phyloP scores from a whole-genome alignment of 2,329 filamentous ascomycete genomes.

The Xylariales sp. region DNA sequence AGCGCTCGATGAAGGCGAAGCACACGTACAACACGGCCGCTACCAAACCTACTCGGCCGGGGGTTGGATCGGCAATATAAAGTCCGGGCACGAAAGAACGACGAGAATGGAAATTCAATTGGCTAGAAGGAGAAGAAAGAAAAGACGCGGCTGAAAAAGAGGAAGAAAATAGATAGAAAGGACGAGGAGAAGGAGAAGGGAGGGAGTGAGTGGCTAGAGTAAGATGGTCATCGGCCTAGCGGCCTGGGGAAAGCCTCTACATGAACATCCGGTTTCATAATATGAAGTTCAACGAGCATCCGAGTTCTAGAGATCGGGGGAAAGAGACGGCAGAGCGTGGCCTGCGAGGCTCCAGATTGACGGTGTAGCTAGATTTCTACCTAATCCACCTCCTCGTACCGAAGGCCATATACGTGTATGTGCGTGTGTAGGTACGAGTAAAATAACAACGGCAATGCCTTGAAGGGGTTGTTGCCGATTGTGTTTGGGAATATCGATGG shows the following conservation, averaged over 20 bases:
- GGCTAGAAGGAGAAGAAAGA: constrained; percentile 24
- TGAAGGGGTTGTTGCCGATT: constrained; percentile 25
- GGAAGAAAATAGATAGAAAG: background rate
- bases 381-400: no score
- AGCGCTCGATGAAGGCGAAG: constrained; percentile 16
- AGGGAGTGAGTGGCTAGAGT: constrained; percentile 4
- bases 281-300: constrained; percentile 18
- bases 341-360: background rate
- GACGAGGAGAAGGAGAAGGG: no score
- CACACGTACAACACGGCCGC: constrained; percentile 7
- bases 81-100: constrained; percentile 25
- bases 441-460: constrained; percentile 11
- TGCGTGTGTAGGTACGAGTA: background rate
- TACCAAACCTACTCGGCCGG: background rate
- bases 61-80: constrained; percentile 16
- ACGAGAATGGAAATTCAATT: constrained; percentile 29
- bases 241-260: constrained; percentile 26
- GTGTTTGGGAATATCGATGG: constrained; percentile 36
- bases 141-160: background rate
- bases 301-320: constrained; percentile 15
- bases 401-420: no score
- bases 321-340: constrained; percentile 4
- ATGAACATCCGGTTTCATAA: constrained; percentile 36
- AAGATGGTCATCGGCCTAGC: constrained; percentile 23
- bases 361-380: background rate